These are phyloP conservation scores for Cardamine occulta DNA, from an alignment of 345 rosid species.

Conservation along the genomic window DNA sequence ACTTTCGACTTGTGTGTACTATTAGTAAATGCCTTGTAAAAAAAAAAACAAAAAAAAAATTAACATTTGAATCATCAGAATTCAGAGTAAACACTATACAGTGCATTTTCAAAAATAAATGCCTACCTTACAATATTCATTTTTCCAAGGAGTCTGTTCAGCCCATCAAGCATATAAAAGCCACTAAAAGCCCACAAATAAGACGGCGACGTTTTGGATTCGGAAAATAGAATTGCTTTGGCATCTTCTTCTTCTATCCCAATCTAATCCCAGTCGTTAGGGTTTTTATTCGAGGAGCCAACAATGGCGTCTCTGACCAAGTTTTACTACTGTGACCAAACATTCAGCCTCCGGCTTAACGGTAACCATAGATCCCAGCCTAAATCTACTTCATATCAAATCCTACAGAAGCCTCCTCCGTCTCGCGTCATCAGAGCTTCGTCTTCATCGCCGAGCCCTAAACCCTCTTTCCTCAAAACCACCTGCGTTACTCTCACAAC, in stretches of 20 bases:
- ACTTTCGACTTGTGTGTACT: too few relatives aligned
- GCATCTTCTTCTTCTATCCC: not conserved
- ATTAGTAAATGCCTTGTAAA: too few relatives aligned
- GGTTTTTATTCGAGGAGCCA: conserved; percentile 22
- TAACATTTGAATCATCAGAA: too few relatives aligned
- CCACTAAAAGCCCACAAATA: not conserved
- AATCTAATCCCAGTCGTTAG: conserved; percentile 25
- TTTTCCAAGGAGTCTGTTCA: not conserved
- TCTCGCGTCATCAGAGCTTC: conserved; percentile 57
- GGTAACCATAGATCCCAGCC: conserved; percentile 42
- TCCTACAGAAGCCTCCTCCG: conserved; percentile 38
- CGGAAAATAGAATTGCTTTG: not conserved
- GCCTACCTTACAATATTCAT: too few relatives aligned
- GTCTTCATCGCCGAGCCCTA: conserved; percentile 40
- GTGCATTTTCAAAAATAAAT: too few relatives aligned
- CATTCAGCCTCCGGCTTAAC: conserved; percentile 49
- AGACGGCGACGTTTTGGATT: not conserved
- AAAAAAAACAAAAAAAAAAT: too few relatives aligned
- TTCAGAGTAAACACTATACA: too few relatives aligned
- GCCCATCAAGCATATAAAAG: not conserved
- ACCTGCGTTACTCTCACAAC: conserved; percentile 63
- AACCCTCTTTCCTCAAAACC: conserved; percentile 50
- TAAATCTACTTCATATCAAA: conserved; percentile 39
- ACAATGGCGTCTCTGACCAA: conserved; percentile 67
- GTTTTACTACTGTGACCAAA: conserved; percentile 44